Conservation (phyloP, 371 early-diverging fungal genomes). For the Mucor sp. region DNA sequence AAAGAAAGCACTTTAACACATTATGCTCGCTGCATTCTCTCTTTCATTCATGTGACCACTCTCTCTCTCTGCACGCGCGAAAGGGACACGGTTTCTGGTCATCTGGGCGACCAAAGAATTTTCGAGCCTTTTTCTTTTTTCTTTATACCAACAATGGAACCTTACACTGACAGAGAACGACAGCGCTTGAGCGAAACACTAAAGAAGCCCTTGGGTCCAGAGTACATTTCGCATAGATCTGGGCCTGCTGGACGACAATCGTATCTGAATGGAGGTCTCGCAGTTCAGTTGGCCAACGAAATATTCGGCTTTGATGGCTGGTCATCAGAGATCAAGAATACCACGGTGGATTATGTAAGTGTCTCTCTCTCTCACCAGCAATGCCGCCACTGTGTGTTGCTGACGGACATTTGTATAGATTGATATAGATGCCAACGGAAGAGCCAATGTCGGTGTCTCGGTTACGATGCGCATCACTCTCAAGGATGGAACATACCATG, state of each 20-base stretch:
- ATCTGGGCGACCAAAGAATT: background rate
- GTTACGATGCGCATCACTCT: slow-evolving; percentile 87
- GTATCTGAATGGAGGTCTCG: slow-evolving; percentile 94
- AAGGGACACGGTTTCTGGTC: background rate
- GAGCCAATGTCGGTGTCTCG: slow-evolving; percentile 77
- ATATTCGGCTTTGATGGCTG: slow-evolving; percentile 99
- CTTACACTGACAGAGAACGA: slow-evolving; percentile 6
- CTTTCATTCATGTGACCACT: background rate
- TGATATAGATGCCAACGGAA: slow-evolving; percentile 54
- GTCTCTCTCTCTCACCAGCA: too few relatives aligned
- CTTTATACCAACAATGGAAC: background rate
- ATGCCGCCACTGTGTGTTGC: too few relatives aligned
- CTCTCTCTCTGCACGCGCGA: too few relatives aligned
- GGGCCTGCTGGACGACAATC: slow-evolving; percentile 53
- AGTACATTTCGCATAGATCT: slow-evolving; percentile 13
- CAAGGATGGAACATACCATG: slow-evolving; percentile 92
- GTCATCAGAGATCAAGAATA: slow-evolving; percentile 80
- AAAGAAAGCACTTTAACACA: background rate
- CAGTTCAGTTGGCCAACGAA: slow-evolving; percentile 93
- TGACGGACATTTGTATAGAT: too few relatives aligned
- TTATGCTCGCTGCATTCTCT: background rate
- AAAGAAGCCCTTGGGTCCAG: slow-evolving; percentile 19
- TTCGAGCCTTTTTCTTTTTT: background rate
- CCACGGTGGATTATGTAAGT: slow-evolving; percentile 80
- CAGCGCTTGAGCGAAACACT: background rate